These are phyloP conservation scores for Plasmodium chabaudi DNA, from an alignment of 169 alveolate genomes.

Conservation along the genomic window DNA sequence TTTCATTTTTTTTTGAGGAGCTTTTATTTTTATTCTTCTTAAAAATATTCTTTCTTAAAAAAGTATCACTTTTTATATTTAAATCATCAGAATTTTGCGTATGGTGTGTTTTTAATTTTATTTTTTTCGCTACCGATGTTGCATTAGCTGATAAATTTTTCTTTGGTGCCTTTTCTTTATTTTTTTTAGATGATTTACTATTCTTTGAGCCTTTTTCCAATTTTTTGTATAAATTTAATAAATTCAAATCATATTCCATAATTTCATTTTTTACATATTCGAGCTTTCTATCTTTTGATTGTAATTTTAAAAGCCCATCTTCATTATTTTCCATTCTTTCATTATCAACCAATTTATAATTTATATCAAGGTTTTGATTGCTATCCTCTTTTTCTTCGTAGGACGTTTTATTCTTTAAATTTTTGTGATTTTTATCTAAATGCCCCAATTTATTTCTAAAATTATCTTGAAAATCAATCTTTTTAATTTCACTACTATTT, in stretches of 20 bases:
- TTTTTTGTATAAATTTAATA: conserved; percentile 50
- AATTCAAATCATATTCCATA: conserved; percentile 39
- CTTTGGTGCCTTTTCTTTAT: conserved; percentile 3
- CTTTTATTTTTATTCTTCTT: conserved; percentile 2
- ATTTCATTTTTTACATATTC: conserved; percentile 52
- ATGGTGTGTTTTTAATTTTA: conserved; percentile 13
- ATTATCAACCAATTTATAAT: neutral
- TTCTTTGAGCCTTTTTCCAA: conserved; percentile 37
- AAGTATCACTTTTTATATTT: conserved; percentile 29
- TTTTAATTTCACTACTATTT: conserved; percentile 24
- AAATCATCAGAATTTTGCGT: conserved; percentile 42
- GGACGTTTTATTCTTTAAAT: neutral
- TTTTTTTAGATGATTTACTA: conserved; percentile 5
- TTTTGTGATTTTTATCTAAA: conserved; percentile 15
- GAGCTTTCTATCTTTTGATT: conserved; percentile 15
- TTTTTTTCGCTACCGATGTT: neutral
- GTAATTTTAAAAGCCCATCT: conserved; percentile 12
- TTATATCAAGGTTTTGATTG: neutral
- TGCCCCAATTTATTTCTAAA: conserved; percentile 16
- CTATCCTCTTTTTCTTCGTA: conserved; percentile 4
- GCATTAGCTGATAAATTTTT: conserved; percentile 1
- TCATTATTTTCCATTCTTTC: conserved; percentile 1
- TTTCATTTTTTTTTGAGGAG: conserved; percentile 17
- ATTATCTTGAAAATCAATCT: conserved; percentile 31
- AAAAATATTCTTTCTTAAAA: conserved; percentile 21